Evolutionary conservation across 306 rosid genomes (phyloP), one percentile per base, ranked within the genome.

Genomic region (Citrullus amarus): DNA sequence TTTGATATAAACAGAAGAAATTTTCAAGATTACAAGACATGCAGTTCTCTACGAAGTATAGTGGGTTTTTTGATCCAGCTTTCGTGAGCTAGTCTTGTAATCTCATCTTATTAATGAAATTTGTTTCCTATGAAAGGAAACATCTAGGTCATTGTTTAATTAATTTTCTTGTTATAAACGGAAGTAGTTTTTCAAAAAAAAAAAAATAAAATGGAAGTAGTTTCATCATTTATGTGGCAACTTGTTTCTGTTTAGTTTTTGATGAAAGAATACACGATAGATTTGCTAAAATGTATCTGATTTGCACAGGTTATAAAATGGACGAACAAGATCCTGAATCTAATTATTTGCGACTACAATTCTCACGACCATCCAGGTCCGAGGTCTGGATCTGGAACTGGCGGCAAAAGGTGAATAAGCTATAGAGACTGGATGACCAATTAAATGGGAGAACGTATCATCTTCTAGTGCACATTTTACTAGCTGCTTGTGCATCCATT

Each of bases 341-440:
- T 41, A 91, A 74, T 82, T 87, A 86, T 77, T 78, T 93, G 88
- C 83, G 92, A 86, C 91, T 93, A 81, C 97, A 93, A 82, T 93
- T 93, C 88, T 91, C 98, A 15, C 86, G 97, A 76, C 87, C 87
- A 54, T 85, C 97, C 98, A n/a, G 97, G 98, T 58, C 97, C 96
- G 10, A 89, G 98, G 81, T 62, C 86, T 75, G 95, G 89, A 44
- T 72, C 90, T 67, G 93, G 88, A 61, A 17, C 83, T 20, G 91
- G 93, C 53, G 88, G 93, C 38, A 91, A 86, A 86, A 90, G 97
- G 87, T 90, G 80, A 90, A 80, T 66, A 46, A 78, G 78, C 50
- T 53, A 38, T n/a, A 76, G 79, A 58, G 79, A 58, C 36, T 41
- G 68, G 55, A 57, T 16, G 48, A 38, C 28, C 25, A 53, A 76